Conservation (phyloP, 2,329 filamentous ascomycete genomes). For the Penicillium polonicum region DNA sequence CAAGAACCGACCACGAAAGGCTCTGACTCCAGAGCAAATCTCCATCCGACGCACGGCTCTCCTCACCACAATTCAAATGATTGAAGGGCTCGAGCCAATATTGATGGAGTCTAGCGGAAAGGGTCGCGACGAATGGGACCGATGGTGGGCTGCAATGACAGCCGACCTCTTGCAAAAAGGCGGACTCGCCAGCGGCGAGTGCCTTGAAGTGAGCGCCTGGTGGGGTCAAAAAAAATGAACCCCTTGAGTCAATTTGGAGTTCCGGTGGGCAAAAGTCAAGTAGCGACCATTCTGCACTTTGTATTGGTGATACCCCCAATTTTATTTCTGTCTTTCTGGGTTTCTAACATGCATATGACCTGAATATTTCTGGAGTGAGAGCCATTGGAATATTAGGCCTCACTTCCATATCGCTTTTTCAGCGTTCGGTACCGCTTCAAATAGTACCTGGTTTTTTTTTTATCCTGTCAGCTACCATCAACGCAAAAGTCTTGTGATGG, state of each 20-base stretch:
- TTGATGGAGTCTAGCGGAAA: conserved; percentile 80
- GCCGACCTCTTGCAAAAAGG: conserved; percentile 75
- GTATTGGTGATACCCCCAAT: conserved; percentile 42
- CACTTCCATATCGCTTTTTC: conserved; percentile 71
- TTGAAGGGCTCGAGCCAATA: conserved; percentile 80
- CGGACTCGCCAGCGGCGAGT: conserved; percentile 79
- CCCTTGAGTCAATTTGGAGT: conserved; percentile 28
- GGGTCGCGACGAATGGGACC: conserved; percentile 87
- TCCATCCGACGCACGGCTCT: conserved; percentile 78
- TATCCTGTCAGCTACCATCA: conserved; percentile 24
- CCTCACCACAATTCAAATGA: conserved; percentile 75
- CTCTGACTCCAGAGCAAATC: conserved; percentile 66
- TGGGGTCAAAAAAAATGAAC: conserved; percentile 58
- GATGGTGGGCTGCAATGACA: conserved; percentile 86
- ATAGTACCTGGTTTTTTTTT: conserved; percentile 66
- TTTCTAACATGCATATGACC: conserved; percentile 25
- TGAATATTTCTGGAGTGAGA: conserved; percentile 16
- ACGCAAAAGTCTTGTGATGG: conserved; percentile 6
- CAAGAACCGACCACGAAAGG: conserved; percentile 42
- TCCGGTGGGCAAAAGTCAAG: conserved; percentile 31
- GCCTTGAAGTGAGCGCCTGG: conserved; percentile 67
- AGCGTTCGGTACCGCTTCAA: conserved; percentile 86
- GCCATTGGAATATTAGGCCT: conserved; percentile 17
- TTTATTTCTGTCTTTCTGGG: conserved; percentile 22
- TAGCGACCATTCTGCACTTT: conserved; percentile 34